Conservation (phyloP, 176 grass and related monocot genomes). For the Tillandsia leiboldiana region DNA sequence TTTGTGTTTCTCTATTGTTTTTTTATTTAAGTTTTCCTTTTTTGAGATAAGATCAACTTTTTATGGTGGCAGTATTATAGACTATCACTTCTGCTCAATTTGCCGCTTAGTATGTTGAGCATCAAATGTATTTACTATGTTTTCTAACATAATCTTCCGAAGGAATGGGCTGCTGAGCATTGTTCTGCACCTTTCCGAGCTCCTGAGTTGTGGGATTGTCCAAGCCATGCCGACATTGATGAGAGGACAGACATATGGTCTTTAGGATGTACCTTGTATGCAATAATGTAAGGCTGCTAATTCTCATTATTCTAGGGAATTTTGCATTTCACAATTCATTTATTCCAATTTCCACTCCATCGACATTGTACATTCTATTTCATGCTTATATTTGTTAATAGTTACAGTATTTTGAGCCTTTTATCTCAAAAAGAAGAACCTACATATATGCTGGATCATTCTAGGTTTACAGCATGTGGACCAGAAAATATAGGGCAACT, state of each 20-base stretch:
- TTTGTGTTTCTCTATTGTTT: too few species aligned
- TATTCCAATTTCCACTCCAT: neutral
- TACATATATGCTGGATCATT: too few species aligned
- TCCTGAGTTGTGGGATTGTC: conserved; percentile 93
- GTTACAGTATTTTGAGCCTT: too few species aligned
- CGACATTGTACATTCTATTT: too few species aligned
- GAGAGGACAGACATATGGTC: conserved; percentile 97
- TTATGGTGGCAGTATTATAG: too few species aligned
- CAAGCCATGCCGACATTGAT: conserved; percentile 74
- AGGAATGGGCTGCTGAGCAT: conserved; percentile 51
- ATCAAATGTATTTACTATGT: neutral
- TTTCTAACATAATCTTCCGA: neutral
- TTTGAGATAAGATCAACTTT: too few species aligned
- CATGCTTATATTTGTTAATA: too few species aligned
- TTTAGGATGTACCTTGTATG: conserved; percentile 85
- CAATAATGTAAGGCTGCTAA: conserved; percentile 65
- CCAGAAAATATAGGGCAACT: too few species aligned
- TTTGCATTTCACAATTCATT: neutral
- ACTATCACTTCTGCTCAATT: neutral
- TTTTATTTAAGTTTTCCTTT: too few species aligned
- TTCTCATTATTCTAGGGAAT: neutral
- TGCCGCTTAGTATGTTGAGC: neutral
- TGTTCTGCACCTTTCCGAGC: conserved; percentile 92
- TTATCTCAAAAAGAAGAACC: too few species aligned
- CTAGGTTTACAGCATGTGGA: too few species aligned